phyloP scores from a whole-genome alignment of 495 filamentous ascomycete species.

The Penicillium salamii region DNA sequence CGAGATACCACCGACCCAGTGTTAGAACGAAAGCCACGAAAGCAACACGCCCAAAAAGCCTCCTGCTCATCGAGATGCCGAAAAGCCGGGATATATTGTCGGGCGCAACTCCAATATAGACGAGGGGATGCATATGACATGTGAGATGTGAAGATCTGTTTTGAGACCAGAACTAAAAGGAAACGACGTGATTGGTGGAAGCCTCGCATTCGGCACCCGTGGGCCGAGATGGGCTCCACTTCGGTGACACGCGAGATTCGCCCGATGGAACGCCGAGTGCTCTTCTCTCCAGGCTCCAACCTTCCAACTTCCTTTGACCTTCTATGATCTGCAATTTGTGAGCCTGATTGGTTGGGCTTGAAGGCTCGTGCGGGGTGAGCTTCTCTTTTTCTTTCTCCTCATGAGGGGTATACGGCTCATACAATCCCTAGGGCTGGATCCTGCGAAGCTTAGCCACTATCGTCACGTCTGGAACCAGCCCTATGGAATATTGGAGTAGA shows the following conservation, averaged over 20 bases:
- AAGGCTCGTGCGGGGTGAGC: not conserved
- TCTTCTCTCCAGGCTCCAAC: not conserved
- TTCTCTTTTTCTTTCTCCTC: not conserved
- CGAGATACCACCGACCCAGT: not conserved
- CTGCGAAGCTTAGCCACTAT: not conserved
- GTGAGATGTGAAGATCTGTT: not conserved
- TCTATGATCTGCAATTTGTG: not conserved
- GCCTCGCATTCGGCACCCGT: not conserved
- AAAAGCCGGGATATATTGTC: not conserved
- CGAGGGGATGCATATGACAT: not conserved
- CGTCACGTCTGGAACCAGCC: not conserved
- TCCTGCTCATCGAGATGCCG: not conserved
- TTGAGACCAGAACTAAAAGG: not conserved
- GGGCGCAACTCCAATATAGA: not conserved
- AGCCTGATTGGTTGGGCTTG: not conserved
- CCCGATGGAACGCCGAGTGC: not conserved
- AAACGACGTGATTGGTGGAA: not conserved
- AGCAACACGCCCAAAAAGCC: not conserved
- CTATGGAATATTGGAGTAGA: not conserved
- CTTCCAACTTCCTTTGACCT: not conserved
- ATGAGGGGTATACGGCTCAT: not conserved
- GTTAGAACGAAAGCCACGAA: not conserved
- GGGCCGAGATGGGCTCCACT: not conserved
- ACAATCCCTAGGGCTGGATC: too few relatives aligned
- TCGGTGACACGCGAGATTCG: not conserved